Evolutionary conservation across 2,329 filamentous ascomycete species (phyloP), one percentile per base, ranked within the genome.

Genomic region (Colletotrichum australisinense): DNA sequence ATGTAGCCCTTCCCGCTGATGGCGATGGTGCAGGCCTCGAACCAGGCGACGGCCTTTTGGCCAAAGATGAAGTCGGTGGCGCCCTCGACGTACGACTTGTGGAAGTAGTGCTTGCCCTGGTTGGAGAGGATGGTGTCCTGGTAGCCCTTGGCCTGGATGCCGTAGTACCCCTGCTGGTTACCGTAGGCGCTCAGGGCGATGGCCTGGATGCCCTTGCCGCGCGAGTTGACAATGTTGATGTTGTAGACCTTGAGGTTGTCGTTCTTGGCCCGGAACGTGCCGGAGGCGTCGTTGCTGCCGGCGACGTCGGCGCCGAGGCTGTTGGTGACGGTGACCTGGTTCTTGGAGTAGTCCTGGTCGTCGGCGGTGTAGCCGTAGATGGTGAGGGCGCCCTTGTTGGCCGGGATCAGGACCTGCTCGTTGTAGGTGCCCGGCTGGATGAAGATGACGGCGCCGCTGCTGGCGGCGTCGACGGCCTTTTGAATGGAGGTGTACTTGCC

Each of bases 1-100:
- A 86, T 78, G 70, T 85, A 85, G 19, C 84, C 84, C 2, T 81
- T 81, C 22, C 80, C 78, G 11, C 86, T 80, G 63, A 88, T 86
- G 55, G 84, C 80, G 74, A 91, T 86, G 57, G 86, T 84, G 71
- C 83, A 84, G 16, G 81, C 76, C 69, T 89, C 85, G 75, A 91
- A 88, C 88, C 88, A 91, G 22, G 85, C 85, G 7, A 80, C 78
- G 3, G 86, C 88, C 35, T 83, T 78, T 78, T 90, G 87, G 26
- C 89, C 89, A 75, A 91, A 91, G 78, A 91, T 89, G 80, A 89
- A 91, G 78, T 91, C 89, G 11, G 87, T 87, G 1, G 88, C 88
- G 49, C 89, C 89, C 74, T 87, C 83, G 75, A 91, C 89, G 76
- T 87, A 86, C 76, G 84, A 85, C 64, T 84, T 85, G 22, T 84